Evolutionary conservation across 179 eudicot genomes (phyloP).

Genomic region (Beta macrorhiza): DNA sequence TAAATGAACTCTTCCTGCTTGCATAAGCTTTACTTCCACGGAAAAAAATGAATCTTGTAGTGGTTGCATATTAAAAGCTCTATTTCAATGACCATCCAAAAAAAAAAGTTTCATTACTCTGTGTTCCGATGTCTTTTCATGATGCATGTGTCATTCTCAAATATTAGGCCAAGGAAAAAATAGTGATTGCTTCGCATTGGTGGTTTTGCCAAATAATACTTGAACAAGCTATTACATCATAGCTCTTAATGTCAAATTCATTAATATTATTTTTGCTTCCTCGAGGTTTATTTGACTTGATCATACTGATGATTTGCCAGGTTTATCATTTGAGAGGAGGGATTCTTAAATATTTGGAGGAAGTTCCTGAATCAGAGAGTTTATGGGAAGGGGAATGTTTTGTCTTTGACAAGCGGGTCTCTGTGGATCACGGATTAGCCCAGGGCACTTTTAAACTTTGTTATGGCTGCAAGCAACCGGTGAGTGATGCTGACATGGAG

Average conservation of each 20-base stretch:
- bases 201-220: conserved; percentile 5
- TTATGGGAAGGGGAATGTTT: conserved; percentile 98
- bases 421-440: conserved; percentile 89
- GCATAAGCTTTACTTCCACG: neutral
- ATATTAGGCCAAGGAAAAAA: neutral
- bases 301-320: conserved; percentile 34
- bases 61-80: neutral
- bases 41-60: neutral
- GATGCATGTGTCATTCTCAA: conserved; percentile 2
- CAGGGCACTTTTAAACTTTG: conserved; percentile 89
- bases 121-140: neutral
- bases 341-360: conserved; percentile 85
- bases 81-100: neutral
- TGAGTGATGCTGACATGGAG: conserved; percentile 95
- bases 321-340: conserved; percentile 95
- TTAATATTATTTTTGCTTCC: neutral
- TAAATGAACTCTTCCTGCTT: neutral
- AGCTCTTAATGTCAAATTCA: neutral
- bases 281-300: conserved; percentile 17
- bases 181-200: neutral
- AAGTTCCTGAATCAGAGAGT: conserved; percentile 72
- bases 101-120: neutral
- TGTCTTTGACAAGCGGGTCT: conserved; percentile 94
- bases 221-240: neutral
- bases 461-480: conserved; percentile 97